Evolutionary conservation across 2,329 filamentous ascomycete species (phyloP), one percentile per base, ranked within the genome.

Genomic region (Exophiala alcalophila): DNA sequence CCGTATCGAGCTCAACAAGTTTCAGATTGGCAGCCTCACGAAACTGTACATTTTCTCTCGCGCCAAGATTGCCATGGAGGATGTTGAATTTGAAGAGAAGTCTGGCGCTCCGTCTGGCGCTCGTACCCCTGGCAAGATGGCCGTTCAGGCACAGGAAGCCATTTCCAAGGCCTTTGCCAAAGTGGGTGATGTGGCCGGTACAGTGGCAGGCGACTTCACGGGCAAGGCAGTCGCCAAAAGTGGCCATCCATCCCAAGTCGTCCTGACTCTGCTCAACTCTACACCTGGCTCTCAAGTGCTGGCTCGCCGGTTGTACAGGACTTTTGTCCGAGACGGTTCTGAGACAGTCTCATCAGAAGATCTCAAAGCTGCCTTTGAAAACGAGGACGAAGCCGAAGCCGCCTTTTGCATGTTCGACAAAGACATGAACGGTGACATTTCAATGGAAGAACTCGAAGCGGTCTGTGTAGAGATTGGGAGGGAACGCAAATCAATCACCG

Each of bases 391-490:
- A 60, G 87, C 89, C 0, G 84, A 92, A 40, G 85, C 85, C 2
- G 90, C 90, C 0, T 96, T 97, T 58, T 73, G 75, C 55, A 90
- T 96, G 72, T 96, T 96, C 55, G 91, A 97, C 67, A 94, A 92
- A 61, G 91, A 97, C 58, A 80, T 96, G 70, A 97, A 97, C 52
- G 91, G 90, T 3, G 91, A 97, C 59, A 94, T 96, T 35, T 94
- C 86, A 1, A 89, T 95, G 78, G 88, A 95, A 58, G 91, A 96
- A 62, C 77, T 97, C 15, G 90, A 96, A 64, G 81, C 86, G 15
- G 89, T 94, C 16, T 94, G 88, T 65, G 90, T 94, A 37, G 91
- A 97, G 60, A 92, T 96, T 53, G 89, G 91, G 24, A 80, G 91
- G 11, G 91, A 97, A 69, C 86, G 91, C 60, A 97, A 96, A 64